Evolutionary conservation across 2,329 filamentous ascomycete species (phyloP).

Genomic region (Torrubiellomyces zombiae): DNA sequence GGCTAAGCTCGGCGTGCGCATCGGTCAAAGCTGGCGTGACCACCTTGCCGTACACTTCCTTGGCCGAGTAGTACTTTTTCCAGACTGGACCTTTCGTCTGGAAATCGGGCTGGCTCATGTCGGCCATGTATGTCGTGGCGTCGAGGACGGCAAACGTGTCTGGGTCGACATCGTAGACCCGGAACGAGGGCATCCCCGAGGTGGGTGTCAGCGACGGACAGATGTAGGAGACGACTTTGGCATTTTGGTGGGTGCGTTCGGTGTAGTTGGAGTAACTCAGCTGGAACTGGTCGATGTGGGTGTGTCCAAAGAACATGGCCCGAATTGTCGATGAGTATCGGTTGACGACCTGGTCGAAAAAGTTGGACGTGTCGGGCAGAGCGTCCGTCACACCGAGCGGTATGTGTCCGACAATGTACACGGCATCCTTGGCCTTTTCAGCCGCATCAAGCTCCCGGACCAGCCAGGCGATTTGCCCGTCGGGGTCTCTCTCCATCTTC

Average conservation of each 20-base stretch:
- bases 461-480: constrained; percentile 34
- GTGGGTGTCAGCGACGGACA: constrained; percentile 35
- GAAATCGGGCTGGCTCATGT: constrained; percentile 26
- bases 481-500: constrained; percentile 29
- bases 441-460: constrained; percentile 33
- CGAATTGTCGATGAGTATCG: constrained; percentile 36
- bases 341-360: constrained; percentile 33
- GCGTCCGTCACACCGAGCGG: constrained; percentile 30
- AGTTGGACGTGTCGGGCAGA: constrained; percentile 32
- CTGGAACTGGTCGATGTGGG: constrained; percentile 38
- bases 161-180: constrained; percentile 39
- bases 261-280: constrained; percentile 34
- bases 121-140: constrained; percentile 34
- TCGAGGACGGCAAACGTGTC: constrained; percentile 37
- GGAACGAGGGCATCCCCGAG: constrained; percentile 36
- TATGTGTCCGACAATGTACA: constrained; percentile 41
- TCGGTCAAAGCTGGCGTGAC: constrained; percentile 20
- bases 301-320: constrained; percentile 39
- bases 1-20: constrained; percentile 26
- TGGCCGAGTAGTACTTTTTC: constrained; percentile 38
- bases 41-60: constrained; percentile 30
- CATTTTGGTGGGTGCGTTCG: constrained; percentile 21
- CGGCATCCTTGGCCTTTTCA: constrained; percentile 31
- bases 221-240: constrained; percentile 32
- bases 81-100: constrained; percentile 27